A percentile compares a stretch with the other conserved stretches of the same genome.
phyloP scores from a whole-genome alignment of 306 rosid genomes.

The Dalbergia cultrata region DNA sequence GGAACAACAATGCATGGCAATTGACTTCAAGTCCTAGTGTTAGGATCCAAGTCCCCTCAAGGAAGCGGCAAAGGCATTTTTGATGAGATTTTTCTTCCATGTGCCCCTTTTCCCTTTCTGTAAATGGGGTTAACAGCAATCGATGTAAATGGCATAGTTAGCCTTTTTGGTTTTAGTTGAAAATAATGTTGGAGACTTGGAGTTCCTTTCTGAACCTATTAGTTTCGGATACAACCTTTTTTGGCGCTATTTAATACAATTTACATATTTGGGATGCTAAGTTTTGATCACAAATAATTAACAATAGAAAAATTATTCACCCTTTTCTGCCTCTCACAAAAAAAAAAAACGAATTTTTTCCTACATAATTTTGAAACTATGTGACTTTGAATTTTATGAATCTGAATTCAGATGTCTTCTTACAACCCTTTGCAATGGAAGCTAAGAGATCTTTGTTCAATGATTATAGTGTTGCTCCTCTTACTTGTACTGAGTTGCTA shows the following conservation, averaged over 20 bases:
- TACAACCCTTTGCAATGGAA: slow-evolving; percentile 10
- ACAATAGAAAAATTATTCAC: not conserved
- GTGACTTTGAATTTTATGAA: not conserved
- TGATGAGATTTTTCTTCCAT: slow-evolving; percentile 11
- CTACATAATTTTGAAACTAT: slow-evolving; percentile 2
- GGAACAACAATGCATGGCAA: slow-evolving; percentile 44
- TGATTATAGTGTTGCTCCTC: slow-evolving; percentile 20
- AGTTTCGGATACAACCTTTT: not conserved
- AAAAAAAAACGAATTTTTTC: no score
- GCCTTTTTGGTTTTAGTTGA: slow-evolving; percentile 31
- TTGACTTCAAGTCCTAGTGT: slow-evolving; percentile 46
- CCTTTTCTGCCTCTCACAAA: not conserved
- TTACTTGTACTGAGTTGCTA: slow-evolving; percentile 38
- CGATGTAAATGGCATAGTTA: slow-evolving; percentile 60
- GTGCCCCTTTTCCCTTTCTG: not conserved
- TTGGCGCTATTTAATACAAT: not conserved
- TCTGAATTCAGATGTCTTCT: slow-evolving; percentile 42
- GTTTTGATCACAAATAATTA: not conserved
- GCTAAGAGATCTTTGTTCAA: slow-evolving; percentile 23
- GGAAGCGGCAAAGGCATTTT: slow-evolving; percentile 68
- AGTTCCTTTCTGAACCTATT: not conserved
- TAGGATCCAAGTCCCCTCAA: slow-evolving; percentile 45
- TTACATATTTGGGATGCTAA: slow-evolving; percentile 27
- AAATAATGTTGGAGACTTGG: not conserved
- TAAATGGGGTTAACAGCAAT: slow-evolving; percentile 38